Percentiles rank a stretch among this genome's conserved stretches.
Evolutionary conservation across 371 early-diverging fungal genomes (phyloP).

Genomic region (Lichtheimia ramosa): DNA sequence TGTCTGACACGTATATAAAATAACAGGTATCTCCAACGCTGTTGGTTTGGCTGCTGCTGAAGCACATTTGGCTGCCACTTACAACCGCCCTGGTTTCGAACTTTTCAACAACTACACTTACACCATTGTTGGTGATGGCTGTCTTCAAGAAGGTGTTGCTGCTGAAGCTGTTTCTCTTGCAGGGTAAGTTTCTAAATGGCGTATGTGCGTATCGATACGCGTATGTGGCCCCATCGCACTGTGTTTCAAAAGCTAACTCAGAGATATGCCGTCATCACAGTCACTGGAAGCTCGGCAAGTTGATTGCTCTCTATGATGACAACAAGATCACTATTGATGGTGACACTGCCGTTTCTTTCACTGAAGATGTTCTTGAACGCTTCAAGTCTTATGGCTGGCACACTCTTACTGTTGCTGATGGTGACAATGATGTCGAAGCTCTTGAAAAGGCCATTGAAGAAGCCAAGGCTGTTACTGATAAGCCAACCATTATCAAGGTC

Average conservation of each 20-base stretch:
- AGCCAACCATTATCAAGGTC: conserved; percentile 89
- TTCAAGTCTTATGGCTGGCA: conserved; percentile 97
- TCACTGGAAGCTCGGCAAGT: conserved; percentile 91
- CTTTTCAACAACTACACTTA: conserved; percentile 89
- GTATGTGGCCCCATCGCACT: conserved; percentile 22
- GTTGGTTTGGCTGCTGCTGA: conserved; percentile 97
- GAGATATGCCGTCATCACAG: conserved; percentile 28
- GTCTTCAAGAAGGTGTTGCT: conserved; percentile 98
- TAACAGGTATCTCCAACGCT: conserved; percentile 73
- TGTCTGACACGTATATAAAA: too few relatives aligned
- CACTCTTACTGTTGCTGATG: conserved; percentile 75
- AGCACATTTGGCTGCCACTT: conserved; percentile 87
- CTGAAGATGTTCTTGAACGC: conserved; percentile 92
- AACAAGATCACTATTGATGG: conserved; percentile 98
- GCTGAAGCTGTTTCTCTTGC: conserved; percentile 97
- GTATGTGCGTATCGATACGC: conserved; percentile 19
- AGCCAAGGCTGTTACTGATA: conserved; percentile 83
- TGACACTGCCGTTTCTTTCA: conserved; percentile 87
- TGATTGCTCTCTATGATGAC: conserved; percentile 97
- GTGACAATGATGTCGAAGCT: conserved; percentile 76
- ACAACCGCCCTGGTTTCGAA: conserved; percentile 83
- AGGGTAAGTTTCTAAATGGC: conserved; percentile 60
- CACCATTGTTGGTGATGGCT: conserved; percentile 97
- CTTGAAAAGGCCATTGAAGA: conserved; percentile 75
- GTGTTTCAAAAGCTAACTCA: conserved; percentile 19